Base-by-base conservation (phyloP, 345 rosid genomes). In the Eucalyptus shirleyi region DNA sequence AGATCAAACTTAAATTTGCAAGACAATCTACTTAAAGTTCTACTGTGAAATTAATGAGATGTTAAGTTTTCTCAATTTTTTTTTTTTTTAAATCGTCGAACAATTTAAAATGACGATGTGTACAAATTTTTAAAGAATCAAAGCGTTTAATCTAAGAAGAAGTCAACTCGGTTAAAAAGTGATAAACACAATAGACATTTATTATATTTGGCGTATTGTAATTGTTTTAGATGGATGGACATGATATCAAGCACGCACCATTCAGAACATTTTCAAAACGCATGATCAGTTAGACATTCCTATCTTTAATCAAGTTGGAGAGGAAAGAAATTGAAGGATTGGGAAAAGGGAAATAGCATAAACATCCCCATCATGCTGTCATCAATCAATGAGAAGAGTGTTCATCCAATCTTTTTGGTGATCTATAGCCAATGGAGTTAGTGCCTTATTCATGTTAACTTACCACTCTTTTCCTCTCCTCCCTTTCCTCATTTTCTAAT, bases 161-260 rank as follows among this genome's bases (percentile, higher is more conserved):
- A 37, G 82, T 77, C 3, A 77, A 23, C 28, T 77, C 3, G 2
- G 2, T 37, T 37, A 21, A 37, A 21, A 40, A 12, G 28, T 2
- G 0, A 40, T 4, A 7, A 21, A 21, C 8, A 12, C 5, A 3
- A 40, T 77, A 6, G 24, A 77, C 4, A 21, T 40, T 40, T 3
- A 40, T 37, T 14, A 21, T 40, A 40, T 77, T 4, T 69, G 5
- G 1, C 5, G 1, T 11, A 40, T 7, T 0, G 2, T 12, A 21
- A 72, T 72, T 6, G 16, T 19, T 72, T 21, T 2, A 12, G 9
- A 11, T 10, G 44, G 7, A 21, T 0, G 2, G 3, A 37, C 1
- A 6, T 1, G 45, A 11, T 10, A 12, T 37, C 2, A 7, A 72
- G 83, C 5, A 6, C 0, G 14, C 7, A 1, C 2, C 15, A 19